Percentiles rank a stretch among this genome's conserved stretches.
phyloP scores from a whole-genome alignment of 2,329 filamentous ascomycete genomes.

The Fusarium nisikadoi region DNA sequence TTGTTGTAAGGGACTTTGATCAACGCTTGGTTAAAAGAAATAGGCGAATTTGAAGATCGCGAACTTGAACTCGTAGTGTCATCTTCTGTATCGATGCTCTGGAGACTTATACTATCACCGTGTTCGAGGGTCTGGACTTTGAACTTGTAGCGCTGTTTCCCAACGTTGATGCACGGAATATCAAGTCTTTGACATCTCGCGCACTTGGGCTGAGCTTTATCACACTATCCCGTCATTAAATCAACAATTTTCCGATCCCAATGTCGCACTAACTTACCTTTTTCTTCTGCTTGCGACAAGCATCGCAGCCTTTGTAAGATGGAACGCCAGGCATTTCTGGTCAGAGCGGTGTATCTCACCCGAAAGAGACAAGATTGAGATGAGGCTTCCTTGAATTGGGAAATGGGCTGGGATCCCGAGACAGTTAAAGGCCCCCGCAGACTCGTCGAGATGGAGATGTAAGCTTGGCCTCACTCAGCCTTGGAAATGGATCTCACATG shows the following conservation, averaged over 20 bases:
- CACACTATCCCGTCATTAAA: slow-evolving; percentile 51
- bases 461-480: slow-evolving; percentile 7
- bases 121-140: slow-evolving; percentile 49
- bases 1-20: slow-evolving; percentile 47
- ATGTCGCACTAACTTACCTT: slow-evolving; percentile 52
- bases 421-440: slow-evolving; percentile 31
- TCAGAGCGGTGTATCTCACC: slow-evolving; percentile 37
- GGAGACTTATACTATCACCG: not conserved
- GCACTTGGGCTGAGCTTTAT: slow-evolving; percentile 56
- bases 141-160: slow-evolving; percentile 61
- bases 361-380: slow-evolving; percentile 24
- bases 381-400: not conserved
- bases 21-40: slow-evolving; percentile 3
- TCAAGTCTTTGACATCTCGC: slow-evolving; percentile 58
- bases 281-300: slow-evolving; percentile 63
- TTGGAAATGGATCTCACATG: slow-evolving; percentile 4
- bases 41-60: not conserved
- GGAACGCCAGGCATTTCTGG: slow-evolving; percentile 65
- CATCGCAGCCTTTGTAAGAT: slow-evolving; percentile 61
- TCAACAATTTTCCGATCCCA: not conserved
- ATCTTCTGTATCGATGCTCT: slow-evolving; percentile 17
- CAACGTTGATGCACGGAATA: slow-evolving; percentile 58
- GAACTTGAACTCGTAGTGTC: slow-evolving; percentile 1
- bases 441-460: not conserved
- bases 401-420: not conserved